Evolutionary conservation across 805 yeast species (phyloP).

Genomic region (Lachancea lanzarotensis): DNA sequence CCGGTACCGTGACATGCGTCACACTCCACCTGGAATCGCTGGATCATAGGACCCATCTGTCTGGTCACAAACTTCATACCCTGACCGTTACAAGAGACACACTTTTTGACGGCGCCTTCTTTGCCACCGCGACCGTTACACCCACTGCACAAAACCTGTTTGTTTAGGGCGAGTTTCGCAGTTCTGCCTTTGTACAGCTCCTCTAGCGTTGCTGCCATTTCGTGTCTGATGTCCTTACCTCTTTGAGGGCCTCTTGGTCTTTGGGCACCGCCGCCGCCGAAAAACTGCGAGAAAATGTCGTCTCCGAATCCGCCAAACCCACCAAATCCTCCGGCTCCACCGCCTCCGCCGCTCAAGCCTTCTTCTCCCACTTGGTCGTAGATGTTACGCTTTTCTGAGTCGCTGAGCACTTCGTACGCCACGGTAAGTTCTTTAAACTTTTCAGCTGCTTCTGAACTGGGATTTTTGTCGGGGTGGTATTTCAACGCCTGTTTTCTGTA

Average conservation of each 20-base stretch:
- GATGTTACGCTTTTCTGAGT: conserved; percentile 77
- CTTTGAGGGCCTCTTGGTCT: conserved; percentile 78
- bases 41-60: conserved; percentile 99
- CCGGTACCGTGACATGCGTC: conserved; percentile 90
- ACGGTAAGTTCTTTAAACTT: conserved; percentile 85
- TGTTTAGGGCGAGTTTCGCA: conserved; percentile 88
- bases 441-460: conserved; percentile 77
- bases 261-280: conserved; percentile 68
- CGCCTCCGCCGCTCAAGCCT: conserved; percentile 77
- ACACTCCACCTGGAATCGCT: conserved; percentile 94
- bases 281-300: conserved; percentile 58
- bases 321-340: conserved; percentile 58
- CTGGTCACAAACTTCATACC: conserved; percentile 90
- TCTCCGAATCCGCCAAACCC: conserved; percentile 40
- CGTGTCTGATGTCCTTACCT: conserved; percentile 89
- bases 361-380: conserved; percentile 92
- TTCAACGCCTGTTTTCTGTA: conserved; percentile 76
- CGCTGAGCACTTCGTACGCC: conserved; percentile 86
- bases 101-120: conserved; percentile 79
- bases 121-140: conserved; percentile 98
- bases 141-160: conserved; percentile 77
- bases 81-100: conserved; percentile 82
- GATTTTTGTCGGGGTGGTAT: conserved; percentile 78
- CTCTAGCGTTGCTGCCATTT: conserved; percentile 78
- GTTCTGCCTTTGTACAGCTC: conserved; percentile 92